Base-by-base conservation (phyloP, 2,329 filamentous ascomycete genomes). In the Tolypocladium sp. region DNA sequence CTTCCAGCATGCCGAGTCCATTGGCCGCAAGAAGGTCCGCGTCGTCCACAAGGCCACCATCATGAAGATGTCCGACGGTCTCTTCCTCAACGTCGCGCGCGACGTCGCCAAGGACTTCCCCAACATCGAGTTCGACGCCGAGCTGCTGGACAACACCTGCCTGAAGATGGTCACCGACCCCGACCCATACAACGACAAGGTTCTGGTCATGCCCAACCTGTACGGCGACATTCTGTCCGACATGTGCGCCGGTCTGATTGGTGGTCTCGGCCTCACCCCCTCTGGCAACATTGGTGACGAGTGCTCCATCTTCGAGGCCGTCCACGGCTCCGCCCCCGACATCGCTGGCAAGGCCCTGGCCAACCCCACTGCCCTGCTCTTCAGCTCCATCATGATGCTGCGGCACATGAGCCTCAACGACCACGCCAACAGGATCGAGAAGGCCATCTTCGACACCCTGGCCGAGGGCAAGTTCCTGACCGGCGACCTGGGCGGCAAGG, bases 21-120 rank as follows among this genome's bases (percentile, higher is more conserved):
- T 97, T 72, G 92, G 92, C 79, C 90, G 91, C 82, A 92, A 87
- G 75, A 97, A 97, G 89, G 93, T 97, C 71, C 91, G 92, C 72
- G 93, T 92, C 61, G 92, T 97, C 64, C 94, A 99, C 89, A 99
- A 99, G 86, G 94, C 94, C 76, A 97, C 94, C 73, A 99, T 99
- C 82, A 99, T 99, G 94, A 99, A 99, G 87, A 96, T 97, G 91
- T 93, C 89, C 74, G 94, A 99, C 76, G 94, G 94, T 80, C 90
- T 99, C 63, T 99, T 99, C 87, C 85, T 99, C 68, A 90, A 84
- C 77, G 91, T 89, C 63, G 94, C 89, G 68, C 82, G 87, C 67
- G 85, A 94, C 63, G 86, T 99, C 67, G 83, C 91, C 76, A 96
- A 96, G 86, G 92, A 97, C 74, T 99, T 90, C 85, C 94, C 94